phyloP scores from a whole-genome alignment of 495 filamentous ascomycete genomes.

The Annulohypoxylon stygium region DNA sequence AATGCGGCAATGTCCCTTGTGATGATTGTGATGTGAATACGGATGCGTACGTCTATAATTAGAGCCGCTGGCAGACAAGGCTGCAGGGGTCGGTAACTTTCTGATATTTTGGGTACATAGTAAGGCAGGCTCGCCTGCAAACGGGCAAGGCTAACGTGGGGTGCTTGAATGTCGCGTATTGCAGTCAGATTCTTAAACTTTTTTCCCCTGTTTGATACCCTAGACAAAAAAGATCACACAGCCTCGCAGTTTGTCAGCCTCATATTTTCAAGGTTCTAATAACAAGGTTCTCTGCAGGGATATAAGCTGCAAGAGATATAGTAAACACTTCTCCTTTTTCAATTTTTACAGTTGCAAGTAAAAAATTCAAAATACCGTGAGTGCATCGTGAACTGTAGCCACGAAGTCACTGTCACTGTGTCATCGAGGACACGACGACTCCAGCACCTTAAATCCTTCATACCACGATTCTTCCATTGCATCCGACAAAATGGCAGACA shows the following conservation, averaged over 20 bases:
- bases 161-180: conserved; percentile 28
- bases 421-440: background rate
- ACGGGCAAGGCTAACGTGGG: conserved; percentile 46
- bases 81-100: conserved; percentile 20
- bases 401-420: background rate
- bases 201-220: conserved; percentile 23
- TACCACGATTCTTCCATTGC: background rate
- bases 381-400: background rate
- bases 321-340: conserved; percentile 9
- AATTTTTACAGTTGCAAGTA: background rate
- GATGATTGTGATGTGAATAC: background rate
- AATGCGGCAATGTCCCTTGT: background rate
- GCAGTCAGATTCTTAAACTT: conserved; percentile 40
- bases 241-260: conserved; percentile 36
- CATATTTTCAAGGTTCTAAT: conserved; percentile 5
- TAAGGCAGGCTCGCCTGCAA: conserved; percentile 31
- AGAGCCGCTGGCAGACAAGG: conserved; percentile 36
- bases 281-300: conserved; percentile 2
- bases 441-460: background rate
- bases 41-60: conserved; percentile 25
- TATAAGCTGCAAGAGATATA: background rate
- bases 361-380: background rate
- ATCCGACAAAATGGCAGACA: conserved; percentile 43
- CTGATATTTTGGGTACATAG: background rate
- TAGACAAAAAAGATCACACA: conserved; percentile 1